Evolutionary conservation across 225 moss, liverwort and hornwort genomes (phyloP), one percentile per base, ranked within the genome.

Genomic region (Bryum argenteum): DNA sequence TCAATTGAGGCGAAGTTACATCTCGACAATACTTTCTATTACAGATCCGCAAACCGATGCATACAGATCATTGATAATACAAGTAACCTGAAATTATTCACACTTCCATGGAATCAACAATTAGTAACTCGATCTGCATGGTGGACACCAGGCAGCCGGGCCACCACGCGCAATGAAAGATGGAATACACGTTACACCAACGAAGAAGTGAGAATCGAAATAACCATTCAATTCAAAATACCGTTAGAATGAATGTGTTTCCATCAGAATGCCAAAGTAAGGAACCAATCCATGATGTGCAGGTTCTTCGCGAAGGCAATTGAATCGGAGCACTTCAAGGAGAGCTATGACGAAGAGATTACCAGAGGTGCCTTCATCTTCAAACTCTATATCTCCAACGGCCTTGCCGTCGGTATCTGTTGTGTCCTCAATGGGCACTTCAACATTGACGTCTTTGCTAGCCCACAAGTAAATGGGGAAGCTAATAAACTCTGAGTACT

Each of bases 401-500:
- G 77, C 82, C 62, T 78, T 83, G 22, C 78, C 80, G 33, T 78
- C 77, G 43, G 61, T 77, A 11, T 79, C 82, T 63, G 79, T 79
- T 21, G 76, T 69, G 70, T 85, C 85, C 54, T 82, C 85, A 50
- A 79, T 74, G 23, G 85, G 85, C 40, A 86, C 82, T 71, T 94
- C 98, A 10, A 88, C 92, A 51, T 92, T 86, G 33, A 82, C 71
- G 78, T 97, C 94, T 74, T 97, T 94, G 52, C 87, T 89, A 54
- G 88, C 85, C 94, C 91, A 97, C 67, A 97, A 71, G 63, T 86
- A 82, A 39, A 97, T 97, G 28, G 97, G 97, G 75, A 97, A 97
- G 76, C 92, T 97, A 69, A 97, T 97, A 60, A 97, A 97, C 56
- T 97, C 97, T 7, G 97, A 97, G 54, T 97, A 97, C 61, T 39